A percentile compares a stretch with the other conserved stretches of the same genome.
Conservation (phyloP, 805 yeast species). For the Osmozyma mogii region DNA sequence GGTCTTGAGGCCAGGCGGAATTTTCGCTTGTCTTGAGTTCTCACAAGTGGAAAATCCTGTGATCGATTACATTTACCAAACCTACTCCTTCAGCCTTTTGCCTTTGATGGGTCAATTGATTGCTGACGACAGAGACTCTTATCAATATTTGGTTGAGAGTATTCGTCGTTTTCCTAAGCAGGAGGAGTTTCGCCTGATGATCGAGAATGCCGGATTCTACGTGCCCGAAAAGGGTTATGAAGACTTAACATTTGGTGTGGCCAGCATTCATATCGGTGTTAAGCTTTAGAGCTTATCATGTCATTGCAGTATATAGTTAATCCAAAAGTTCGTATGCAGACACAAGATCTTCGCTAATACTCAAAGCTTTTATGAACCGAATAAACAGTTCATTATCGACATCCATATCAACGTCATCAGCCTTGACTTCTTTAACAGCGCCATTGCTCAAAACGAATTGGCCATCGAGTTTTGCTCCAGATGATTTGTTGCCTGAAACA, state of each 20-base stretch:
- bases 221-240: conserved; percentile 86
- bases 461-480: no score
- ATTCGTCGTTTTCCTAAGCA: conserved; percentile 88
- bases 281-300: conserved; percentile 47
- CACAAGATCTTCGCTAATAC: conserved; percentile 25
- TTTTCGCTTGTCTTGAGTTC: conserved; percentile 93
- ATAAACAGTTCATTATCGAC: conserved; percentile 8
- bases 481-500: no score
- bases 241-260: conserved; percentile 87
- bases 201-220: conserved; percentile 89
- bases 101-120: conserved; percentile 95
- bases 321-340: conserved; percentile 14
- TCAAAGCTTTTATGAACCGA: conserved; percentile 19
- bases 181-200: conserved; percentile 85
- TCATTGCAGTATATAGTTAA: conserved; percentile 5
- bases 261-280: conserved; percentile 93
- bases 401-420: conserved; percentile 17
- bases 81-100: conserved; percentile 78
- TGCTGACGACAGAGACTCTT: conserved; percentile 92
- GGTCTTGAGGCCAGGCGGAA: conserved; percentile 94
- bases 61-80: conserved; percentile 70
- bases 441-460: no score
- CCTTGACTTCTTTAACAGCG: no score
- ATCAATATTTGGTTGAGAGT: conserved; percentile 93
- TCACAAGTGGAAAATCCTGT: conserved; percentile 80